phyloP scores from a whole-genome alignment of 2,329 filamentous ascomycete genomes.

The Xylaria hypoxylon region DNA sequence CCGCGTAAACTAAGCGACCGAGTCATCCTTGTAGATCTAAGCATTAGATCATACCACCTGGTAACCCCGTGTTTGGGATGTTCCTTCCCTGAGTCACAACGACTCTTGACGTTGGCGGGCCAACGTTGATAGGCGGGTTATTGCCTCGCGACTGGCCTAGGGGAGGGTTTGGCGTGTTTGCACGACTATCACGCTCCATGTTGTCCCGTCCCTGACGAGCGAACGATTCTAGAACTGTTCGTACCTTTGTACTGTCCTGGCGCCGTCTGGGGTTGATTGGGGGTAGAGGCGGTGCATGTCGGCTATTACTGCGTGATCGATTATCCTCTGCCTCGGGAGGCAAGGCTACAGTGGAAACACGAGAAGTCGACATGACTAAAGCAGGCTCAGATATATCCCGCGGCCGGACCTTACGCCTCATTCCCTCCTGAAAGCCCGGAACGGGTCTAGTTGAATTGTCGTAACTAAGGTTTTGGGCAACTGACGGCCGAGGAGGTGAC shows the following conservation, averaged over 20 bases:
- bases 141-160: constrained; percentile 42
- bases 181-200: constrained; percentile 45
- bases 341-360: constrained; percentile 57
- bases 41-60: constrained; percentile 61
- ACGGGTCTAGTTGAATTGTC: constrained; percentile 41
- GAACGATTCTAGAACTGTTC: constrained; percentile 56
- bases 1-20: not conserved
- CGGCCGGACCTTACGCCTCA: constrained; percentile 58
- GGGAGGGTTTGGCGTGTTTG: constrained; percentile 49
- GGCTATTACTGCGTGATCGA: constrained; percentile 54
- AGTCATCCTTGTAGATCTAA: constrained; percentile 1
- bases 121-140: constrained; percentile 47
- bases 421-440: constrained; percentile 54
- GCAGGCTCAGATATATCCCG: constrained; percentile 65
- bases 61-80: constrained; percentile 47
- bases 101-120: constrained; percentile 53
- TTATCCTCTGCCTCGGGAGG: constrained; percentile 50
- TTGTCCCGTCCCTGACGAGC: constrained; percentile 52
- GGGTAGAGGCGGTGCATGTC: constrained; percentile 63
- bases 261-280: constrained; percentile 69
- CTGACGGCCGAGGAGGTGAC: constrained; percentile 52
- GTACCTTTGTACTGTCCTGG: constrained; percentile 53
- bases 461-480: constrained; percentile 48
- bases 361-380: constrained; percentile 60
- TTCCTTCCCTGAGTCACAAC: constrained; percentile 49